These are phyloP conservation scores for Paecilomyces variotii DNA, from an alignment of 2,329 filamentous ascomycete genomes.

Conservation along the genomic window DNA sequence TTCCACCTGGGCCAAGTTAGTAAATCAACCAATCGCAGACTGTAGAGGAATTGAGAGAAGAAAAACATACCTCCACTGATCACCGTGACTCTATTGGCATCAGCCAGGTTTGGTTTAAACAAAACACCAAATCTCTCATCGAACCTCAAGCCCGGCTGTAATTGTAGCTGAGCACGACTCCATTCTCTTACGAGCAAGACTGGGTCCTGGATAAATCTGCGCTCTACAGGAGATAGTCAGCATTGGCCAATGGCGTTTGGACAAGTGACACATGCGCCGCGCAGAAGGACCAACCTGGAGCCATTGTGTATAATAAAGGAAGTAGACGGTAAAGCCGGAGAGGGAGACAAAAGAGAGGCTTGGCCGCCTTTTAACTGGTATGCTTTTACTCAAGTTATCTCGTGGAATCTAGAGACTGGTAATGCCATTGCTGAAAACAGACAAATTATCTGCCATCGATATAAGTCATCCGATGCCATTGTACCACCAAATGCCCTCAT, in stretches of 20 bases:
- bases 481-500: too few species aligned
- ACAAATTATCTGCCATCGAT: neutral
- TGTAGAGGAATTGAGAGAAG: neutral
- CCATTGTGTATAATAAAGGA: neutral
- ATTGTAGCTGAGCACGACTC: slow-evolving; percentile 6
- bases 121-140: neutral
- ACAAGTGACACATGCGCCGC: neutral
- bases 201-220: neutral
- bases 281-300: neutral
- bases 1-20: neutral
- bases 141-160: neutral
- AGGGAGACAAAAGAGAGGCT: neutral
- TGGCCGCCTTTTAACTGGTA: neutral
- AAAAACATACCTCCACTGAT: neutral
- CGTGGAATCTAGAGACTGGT: neutral
- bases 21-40: neutral
- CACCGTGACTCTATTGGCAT: neutral
- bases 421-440: neutral
- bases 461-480: too few species aligned
- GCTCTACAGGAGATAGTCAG: neutral
- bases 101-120: neutral
- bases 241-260: neutral
- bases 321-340: neutral
- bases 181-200: neutral
- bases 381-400: neutral